Conservation (phyloP, 1,139 yeast species). For the Pichia sp. region DNA sequence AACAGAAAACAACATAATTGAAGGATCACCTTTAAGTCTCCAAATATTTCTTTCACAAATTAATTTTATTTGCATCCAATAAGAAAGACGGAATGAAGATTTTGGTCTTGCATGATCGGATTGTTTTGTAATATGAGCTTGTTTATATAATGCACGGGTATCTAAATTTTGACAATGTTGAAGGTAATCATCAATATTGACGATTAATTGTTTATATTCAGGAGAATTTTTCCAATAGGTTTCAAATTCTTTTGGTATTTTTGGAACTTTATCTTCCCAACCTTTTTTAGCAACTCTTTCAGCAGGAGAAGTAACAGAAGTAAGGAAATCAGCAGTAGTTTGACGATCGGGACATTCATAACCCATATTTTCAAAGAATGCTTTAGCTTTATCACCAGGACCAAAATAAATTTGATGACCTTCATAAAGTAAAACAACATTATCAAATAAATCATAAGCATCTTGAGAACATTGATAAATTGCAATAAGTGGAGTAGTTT, state of each 20-base stretch:
- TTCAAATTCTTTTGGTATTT: constrained; percentile 40
- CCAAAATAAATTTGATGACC: constrained; percentile 81
- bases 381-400: constrained; percentile 50
- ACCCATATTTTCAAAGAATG: constrained; percentile 63
- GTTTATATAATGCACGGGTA: constrained; percentile 30
- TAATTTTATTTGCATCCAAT: constrained; percentile 40
- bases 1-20: constrained; percentile 42
- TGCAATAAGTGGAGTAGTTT: constrained; percentile 66
- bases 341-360: constrained; percentile 71
- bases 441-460: constrained; percentile 72
- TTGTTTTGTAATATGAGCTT: constrained; percentile 35
- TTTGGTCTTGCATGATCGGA: constrained; percentile 33
- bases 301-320: constrained; percentile 68
- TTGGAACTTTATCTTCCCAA: constrained; percentile 34
- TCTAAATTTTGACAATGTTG: constrained; percentile 25
- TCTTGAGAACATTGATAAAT: constrained; percentile 82
- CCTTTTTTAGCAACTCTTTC: constrained; percentile 58
- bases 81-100: constrained; percentile 44
- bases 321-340: constrained; percentile 78
- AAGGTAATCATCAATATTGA: constrained; percentile 33
- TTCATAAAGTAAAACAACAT: constrained; percentile 68
- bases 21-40: constrained; percentile 44
- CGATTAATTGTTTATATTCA: constrained; percentile 30
- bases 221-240: constrained; percentile 40
- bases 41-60: constrained; percentile 43